Base-by-base conservation (phyloP, 1,284 basidiomycete species). In the Apiotrichum mycotoxinovorans region DNA sequence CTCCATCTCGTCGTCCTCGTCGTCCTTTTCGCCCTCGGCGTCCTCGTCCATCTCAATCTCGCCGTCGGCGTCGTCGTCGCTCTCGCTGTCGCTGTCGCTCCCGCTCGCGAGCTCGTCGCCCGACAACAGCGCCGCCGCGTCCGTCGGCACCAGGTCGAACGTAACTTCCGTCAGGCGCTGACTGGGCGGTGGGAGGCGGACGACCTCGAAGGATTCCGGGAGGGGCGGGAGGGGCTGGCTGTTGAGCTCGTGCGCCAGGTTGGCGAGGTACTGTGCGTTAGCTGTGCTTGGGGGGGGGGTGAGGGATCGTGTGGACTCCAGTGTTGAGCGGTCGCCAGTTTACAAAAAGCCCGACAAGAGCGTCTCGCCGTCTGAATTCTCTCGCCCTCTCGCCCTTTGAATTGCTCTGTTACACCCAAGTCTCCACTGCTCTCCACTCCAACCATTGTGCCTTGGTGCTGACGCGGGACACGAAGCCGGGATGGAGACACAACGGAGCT, bases 61-160 rank as follows among this genome's bases (percentile, higher is more conserved):
- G 26, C 53, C 62, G 20, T 64, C 67, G 20, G 60, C 67, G 23
- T 61, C 56, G 18, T 44, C 56, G 30, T 48, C 55, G 35, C 56
- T 50, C 11, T 54, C 55, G 26, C 62, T 60, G 4, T 59, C 58
- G 17, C 61, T 63, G 23, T 61, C 68, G 30, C 65, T 61, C 23
- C 63, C 62, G n/a, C 52, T 61, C 33, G 60, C 56, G 10, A 34
- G 37, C n/a, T 68, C 69, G 35, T 67, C 64, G 25, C 65, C 63
- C 25, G 44, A 46, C 37, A 58, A 51, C 35, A 51, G 49, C 17
- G 49, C 49, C 15, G 56, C 62, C 85, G 17, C 89, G 84, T 86
- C 85, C 73, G 91, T 92, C 10, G 95, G 93, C 0, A 96, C 83
- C 66, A 98, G 83, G 67, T 92, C 87, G 79, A 98, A 98, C 79